Percentiles rank a stretch among this genome's conserved stretches.
Conservation (phyloP, 2,329 filamentous ascomycete species). For the Tolypocladium nubicola region DNA sequence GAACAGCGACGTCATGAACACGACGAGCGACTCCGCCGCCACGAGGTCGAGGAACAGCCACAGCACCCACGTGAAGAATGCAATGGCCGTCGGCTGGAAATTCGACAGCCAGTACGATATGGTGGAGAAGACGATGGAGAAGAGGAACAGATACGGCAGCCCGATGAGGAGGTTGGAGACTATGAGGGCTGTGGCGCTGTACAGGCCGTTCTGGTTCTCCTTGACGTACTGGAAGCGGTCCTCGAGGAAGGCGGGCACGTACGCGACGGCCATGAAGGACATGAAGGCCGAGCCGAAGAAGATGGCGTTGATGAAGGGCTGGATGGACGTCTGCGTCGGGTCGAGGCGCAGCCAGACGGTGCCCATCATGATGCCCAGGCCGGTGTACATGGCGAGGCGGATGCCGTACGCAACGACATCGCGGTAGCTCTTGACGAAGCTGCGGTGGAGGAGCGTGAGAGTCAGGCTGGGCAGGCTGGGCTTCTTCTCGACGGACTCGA, state of each 20-base stretch:
- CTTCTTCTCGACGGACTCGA: constrained; percentile 13
- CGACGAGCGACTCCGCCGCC: constrained; percentile 72
- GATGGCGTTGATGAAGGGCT: constrained; percentile 74
- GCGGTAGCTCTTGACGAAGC: constrained; percentile 74
- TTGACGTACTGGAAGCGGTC: constrained; percentile 40
- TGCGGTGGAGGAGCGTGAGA: constrained; percentile 61
- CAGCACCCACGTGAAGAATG: constrained; percentile 70
- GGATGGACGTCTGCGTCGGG: constrained; percentile 60
- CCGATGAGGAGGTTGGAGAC: constrained; percentile 75
- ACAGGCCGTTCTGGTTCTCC: constrained; percentile 73
- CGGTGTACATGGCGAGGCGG: constrained; percentile 67
- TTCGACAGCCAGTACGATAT: constrained; percentile 74
- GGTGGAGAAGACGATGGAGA: constrained; percentile 63
- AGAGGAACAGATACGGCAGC: constrained; percentile 70
- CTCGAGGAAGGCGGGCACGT: constrained; percentile 75
- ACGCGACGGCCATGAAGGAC: constrained; percentile 76
- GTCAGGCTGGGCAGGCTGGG: constrained; percentile 41
- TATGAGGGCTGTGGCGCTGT: constrained; percentile 62
- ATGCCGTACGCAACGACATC: constrained; percentile 80
- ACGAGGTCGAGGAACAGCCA: constrained; percentile 81
- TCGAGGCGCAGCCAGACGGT: constrained; percentile 73
- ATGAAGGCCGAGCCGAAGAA: constrained; percentile 68
- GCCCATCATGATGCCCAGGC: constrained; percentile 75
- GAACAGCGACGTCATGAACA: constrained; percentile 61
- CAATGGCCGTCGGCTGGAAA: constrained; percentile 52